Conservation (phyloP, 768 basidiomycete species). For the Lactifluus pinguis region DNA sequence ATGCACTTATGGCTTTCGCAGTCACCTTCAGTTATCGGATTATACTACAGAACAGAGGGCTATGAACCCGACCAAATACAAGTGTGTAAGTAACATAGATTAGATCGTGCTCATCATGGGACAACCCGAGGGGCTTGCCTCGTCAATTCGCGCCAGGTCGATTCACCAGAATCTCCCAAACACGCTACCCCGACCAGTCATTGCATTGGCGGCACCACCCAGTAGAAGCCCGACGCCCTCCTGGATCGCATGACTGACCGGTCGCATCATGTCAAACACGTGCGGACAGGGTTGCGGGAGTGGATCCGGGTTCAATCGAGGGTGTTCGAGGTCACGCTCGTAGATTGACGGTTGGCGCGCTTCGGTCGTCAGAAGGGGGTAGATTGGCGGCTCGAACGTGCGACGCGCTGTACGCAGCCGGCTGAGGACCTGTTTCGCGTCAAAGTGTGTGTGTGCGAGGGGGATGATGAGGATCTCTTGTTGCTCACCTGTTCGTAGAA, state of each 20-base stretch:
- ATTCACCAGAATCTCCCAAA: conserved; percentile 53
- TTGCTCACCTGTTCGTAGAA: conserved; percentile 57
- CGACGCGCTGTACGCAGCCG: conserved; percentile 50
- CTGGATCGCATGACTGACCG: conserved; percentile 66
- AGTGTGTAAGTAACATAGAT: neutral
- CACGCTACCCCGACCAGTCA: conserved; percentile 35
- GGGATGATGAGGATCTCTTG: too few species aligned
- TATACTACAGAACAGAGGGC: too few species aligned
- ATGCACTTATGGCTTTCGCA: too few species aligned
- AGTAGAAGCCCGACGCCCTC: conserved; percentile 61
- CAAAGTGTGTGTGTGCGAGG: too few species aligned
- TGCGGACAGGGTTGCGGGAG: conserved; percentile 74
- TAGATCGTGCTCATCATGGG: neutral
- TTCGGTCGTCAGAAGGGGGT: conserved; percentile 37
- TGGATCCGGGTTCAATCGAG: conserved; percentile 34
- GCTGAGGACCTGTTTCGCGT: conserved; percentile 37
- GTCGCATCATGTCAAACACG: conserved; percentile 69
- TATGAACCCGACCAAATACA: too few species aligned
- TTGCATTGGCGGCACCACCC: conserved; percentile 26
- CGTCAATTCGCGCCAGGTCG: neutral
- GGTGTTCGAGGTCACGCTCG: conserved; percentile 61
- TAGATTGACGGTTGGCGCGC: conserved; percentile 64
- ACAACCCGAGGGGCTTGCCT: neutral
- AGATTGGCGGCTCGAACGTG: conserved; percentile 41
- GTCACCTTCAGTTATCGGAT: too few species aligned